Conservation (phyloP, 1,284 basidiomycete genomes). For the Lentinus polychrous region DNA sequence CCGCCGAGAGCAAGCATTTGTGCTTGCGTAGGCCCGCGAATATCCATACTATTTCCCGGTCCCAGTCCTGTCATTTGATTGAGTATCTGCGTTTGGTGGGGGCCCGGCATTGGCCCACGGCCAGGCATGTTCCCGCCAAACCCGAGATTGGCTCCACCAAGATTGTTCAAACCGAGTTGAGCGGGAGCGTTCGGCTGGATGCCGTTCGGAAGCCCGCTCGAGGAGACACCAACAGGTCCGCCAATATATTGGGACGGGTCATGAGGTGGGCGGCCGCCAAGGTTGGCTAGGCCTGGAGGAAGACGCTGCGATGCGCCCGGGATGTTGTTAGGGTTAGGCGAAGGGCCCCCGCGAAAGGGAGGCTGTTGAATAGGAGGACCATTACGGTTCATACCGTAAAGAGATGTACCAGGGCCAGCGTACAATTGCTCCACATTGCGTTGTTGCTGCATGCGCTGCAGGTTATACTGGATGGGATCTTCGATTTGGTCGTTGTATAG, state of each 20-base stretch:
- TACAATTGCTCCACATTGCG: slow-evolving; percentile 53
- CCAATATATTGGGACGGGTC: slow-evolving; percentile 64
- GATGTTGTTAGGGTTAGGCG: slow-evolving; percentile 47
- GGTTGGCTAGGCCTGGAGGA: slow-evolving; percentile 76
- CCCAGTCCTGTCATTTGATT: slow-evolving; percentile 40
- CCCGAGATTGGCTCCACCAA: slow-evolving; percentile 32
- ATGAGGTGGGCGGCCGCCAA: slow-evolving; percentile 73
- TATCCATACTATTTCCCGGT: slow-evolving; percentile 47
- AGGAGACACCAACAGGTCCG: slow-evolving; percentile 39
- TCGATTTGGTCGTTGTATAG: slow-evolving; percentile 57
- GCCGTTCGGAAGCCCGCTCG: slow-evolving; percentile 36
- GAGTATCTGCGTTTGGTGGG: slow-evolving; percentile 47
- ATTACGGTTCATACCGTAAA: slow-evolving; percentile 32
- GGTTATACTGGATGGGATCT: slow-evolving; percentile 53
- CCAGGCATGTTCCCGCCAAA: slow-evolving; percentile 44
- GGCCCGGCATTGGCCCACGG: slow-evolving; percentile 40
- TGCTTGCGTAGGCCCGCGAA: slow-evolving; percentile 42
- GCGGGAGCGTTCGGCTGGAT: slow-evolving; percentile 40
- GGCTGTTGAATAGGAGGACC: slow-evolving; percentile 52
- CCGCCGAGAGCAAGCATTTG: slow-evolving; percentile 43
- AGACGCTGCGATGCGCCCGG: slow-evolving; percentile 47
- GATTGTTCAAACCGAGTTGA: slow-evolving; percentile 44
- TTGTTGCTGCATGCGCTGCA: slow-evolving; percentile 41
- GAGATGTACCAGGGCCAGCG: slow-evolving; percentile 34
- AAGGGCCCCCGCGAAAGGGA: slow-evolving; percentile 64